Conservation (phyloP, 306 rosid genomes). For the Prunus armeniaca region DNA sequence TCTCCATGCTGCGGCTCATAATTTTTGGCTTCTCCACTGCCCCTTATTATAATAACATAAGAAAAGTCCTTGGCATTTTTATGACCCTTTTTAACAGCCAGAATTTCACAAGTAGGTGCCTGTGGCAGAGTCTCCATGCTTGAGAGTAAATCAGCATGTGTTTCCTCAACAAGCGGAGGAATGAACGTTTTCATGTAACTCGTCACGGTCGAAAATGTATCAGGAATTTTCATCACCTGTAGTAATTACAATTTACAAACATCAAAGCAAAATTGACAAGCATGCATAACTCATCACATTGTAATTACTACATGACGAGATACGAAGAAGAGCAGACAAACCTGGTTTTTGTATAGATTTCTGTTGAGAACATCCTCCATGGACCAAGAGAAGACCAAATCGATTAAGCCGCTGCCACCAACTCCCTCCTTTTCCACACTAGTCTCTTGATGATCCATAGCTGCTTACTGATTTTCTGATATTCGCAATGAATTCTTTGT, state of each 20-base stretch:
- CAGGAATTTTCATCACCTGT: constrained; percentile 41
- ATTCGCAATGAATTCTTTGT: too few relatives aligned
- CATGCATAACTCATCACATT: too few relatives aligned
- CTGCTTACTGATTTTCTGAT: too few relatives aligned
- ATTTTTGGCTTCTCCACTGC: background rate
- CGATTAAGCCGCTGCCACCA: constrained; percentile 16
- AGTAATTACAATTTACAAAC: too few relatives aligned
- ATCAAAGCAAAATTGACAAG: too few relatives aligned
- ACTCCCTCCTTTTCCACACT: background rate
- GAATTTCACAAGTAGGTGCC: constrained; percentile 34
- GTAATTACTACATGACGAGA: too few relatives aligned
- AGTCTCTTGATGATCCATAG: too few relatives aligned
- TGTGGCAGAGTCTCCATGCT: constrained; percentile 26
- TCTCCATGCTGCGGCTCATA: constrained; percentile 51
- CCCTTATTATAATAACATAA: constrained; percentile 16
- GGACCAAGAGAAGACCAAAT: constrained; percentile 35
- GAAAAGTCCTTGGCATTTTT: constrained; percentile 26
- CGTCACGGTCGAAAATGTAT: constrained; percentile 17
- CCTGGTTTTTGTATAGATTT: constrained; percentile 22
- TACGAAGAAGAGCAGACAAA: background rate
- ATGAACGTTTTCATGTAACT: constrained; percentile 36
- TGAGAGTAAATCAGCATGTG: constrained; percentile 35
- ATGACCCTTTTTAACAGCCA: constrained; percentile 18
- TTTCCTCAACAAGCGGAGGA: constrained; percentile 41
- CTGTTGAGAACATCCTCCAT: constrained; percentile 21